Percentiles rank a stretch among this genome's conserved stretches.
Conservation (phyloP, 2,329 filamentous ascomycete species). For the Nemania sp. region DNA sequence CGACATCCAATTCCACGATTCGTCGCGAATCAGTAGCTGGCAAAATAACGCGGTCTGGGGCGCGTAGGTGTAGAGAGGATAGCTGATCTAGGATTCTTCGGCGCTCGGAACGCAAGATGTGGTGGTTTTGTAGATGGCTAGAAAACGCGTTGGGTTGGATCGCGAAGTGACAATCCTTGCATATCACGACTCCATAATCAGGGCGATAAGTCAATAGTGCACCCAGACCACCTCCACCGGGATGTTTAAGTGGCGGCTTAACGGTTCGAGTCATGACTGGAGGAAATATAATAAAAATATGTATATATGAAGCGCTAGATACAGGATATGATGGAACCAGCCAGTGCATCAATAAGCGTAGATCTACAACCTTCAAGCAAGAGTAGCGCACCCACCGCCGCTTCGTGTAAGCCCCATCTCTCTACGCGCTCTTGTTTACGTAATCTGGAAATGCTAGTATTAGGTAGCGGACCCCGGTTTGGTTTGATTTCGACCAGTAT, state of each 20-base stretch:
- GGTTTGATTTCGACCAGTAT: constrained; percentile 13
- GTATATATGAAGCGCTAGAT: background rate
- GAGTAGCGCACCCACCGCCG: background rate
- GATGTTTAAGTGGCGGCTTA: constrained; percentile 13
- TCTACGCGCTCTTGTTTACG: background rate
- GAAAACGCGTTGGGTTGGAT: constrained; percentile 34
- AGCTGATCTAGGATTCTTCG: constrained; percentile 30
- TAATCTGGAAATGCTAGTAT: background rate
- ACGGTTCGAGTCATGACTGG: constrained; percentile 23
- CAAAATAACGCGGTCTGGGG: constrained; percentile 22
- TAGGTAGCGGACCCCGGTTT: constrained; percentile 8
- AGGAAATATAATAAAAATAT: background rate
- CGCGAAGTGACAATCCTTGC: constrained; percentile 31
- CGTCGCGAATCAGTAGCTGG: constrained; percentile 20
- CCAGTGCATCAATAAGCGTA: background rate
- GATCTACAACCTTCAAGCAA: background rate
- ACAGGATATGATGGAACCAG: background rate
- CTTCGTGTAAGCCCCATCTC: background rate
- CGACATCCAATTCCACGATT: constrained; percentile 20
- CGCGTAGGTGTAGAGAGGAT: constrained; percentile 7
- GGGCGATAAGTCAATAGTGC: constrained; percentile 28
- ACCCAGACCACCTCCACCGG: constrained; percentile 8
- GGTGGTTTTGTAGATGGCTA: constrained; percentile 34
- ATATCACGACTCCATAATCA: constrained; percentile 29
- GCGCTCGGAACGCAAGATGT: constrained; percentile 31